Evolutionary conservation across 1,284 basidiomycete species (phyloP), one percentile per base, ranked within the genome.

Genomic region (Cryptococcus wingfieldii): DNA sequence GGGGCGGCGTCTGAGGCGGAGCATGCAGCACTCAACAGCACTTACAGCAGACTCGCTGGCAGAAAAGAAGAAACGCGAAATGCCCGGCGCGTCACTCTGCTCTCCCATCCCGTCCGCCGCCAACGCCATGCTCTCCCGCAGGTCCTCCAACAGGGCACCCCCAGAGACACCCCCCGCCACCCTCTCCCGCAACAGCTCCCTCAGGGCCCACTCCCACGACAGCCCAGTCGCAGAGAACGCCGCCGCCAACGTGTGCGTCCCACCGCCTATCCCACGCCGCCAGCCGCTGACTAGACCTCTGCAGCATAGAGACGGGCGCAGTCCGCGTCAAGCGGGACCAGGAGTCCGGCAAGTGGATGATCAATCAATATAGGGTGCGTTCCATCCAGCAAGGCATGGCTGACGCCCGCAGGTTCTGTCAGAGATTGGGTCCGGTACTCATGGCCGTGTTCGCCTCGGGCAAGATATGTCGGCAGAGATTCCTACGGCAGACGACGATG

Each of bases 371-470:
- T 72, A 77, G 84, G 34, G 75, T 76, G 39, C 38, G 69, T 61
- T 13, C 18, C 28, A 16, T 19, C 16, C 42, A 13, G 16, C 28
- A 28, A 18, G 19, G 14, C 13, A 19, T 23, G 10, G 47, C 49
- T 54, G 7, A 52, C 18, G 0, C 12, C 47, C 51, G 38, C 53
- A 74, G 63, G 84, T 89, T 57, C 79, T 77, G 9, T 62, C 81
- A 52, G 82, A 82, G 67, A 84, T 92, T 23, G 89, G 89, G 12
- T 83, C 81, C 55, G 89, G 89, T 5, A 88, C 89, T 68, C 89
- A 92, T 71, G 89, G 89, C 42, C 83, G 86, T 66, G 89, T 92
- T 55, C 86, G 83, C 69, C 79, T 86, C 4, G 88, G 87, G 49
- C 80, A 80, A 69, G 84, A 87, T 72, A 77, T 84, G 63, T 72